Percentiles rank a stretch among this genome's conserved stretches.
These are phyloP conservation scores for Silybum marianum DNA, from an alignment of 129 eudicot species.

Conservation along the genomic window DNA sequence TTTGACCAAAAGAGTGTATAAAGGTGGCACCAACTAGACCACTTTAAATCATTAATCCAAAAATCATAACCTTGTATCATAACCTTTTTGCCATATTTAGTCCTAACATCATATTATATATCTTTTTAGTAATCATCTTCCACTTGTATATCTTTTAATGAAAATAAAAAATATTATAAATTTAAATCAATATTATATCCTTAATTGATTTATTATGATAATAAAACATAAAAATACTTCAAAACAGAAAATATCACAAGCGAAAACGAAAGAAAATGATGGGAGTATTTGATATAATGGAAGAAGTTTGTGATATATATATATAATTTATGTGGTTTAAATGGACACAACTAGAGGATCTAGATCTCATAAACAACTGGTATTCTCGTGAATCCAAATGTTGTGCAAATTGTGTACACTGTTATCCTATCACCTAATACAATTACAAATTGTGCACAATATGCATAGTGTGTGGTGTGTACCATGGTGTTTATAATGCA, in stretches of 20 bases:
- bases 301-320: no score
- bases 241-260: neutral
- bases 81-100: neutral
- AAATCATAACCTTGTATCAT: constrained; percentile 14
- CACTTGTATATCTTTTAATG: neutral
- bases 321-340: no score
- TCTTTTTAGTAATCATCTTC: constrained; percentile 32
- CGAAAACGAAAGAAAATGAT: neutral
- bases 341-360: no score
- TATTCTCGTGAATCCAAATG: no score
- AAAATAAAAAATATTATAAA: neutral
- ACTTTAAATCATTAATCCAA: constrained; percentile 20
- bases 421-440: no score
- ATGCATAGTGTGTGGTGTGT: no score
- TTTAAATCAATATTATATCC: no score
- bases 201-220: neutral
- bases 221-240: neutral
- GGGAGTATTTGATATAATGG: no score
- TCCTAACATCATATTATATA: constrained; percentile 5
- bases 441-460: no score
- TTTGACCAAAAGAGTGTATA: constrained; percentile 29
- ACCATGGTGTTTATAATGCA: no score
- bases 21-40: constrained; percentile 35
- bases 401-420: no score
- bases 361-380: no score